Evolutionary conservation across 2,329 filamentous ascomycete species (phyloP), one percentile per base, ranked within the genome.

Genomic region (Eutypella sp.): DNA sequence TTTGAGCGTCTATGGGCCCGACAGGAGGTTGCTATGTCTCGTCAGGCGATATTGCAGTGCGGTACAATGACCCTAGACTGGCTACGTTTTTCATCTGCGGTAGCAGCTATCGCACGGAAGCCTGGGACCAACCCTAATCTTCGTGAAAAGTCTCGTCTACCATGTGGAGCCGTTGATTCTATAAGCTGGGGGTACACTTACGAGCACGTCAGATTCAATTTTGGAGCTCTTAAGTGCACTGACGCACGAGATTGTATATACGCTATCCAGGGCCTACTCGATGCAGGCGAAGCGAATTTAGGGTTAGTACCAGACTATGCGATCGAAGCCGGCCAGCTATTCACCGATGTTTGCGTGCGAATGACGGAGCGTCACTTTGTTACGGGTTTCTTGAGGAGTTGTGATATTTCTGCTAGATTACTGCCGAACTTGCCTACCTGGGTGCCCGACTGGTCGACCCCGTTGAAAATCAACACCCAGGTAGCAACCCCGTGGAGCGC

Each of bases 121-220:
- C 10, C 2, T 9, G n/a, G n/a, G n/a, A n/a, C n/a, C n/a, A n/a
- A n/a, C n/a, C n/a, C n/a, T n/a, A n/a, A n/a, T n/a, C n/a, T n/a
- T n/a, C n/a, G n/a, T n/a, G n/a, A n/a, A n/a, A n/a, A n/a, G n/a
- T 2, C 1, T 9, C 1, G 15, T 6, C 1, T 8, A 33, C 1
- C 31, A 3, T 6, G 15, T 8, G 18, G 15, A 3, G 15, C 5
- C 8, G 13, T 9, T 4, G 5, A 15, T 8, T 24, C 5, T 2
- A 2, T 24, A 0, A 1, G 11, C 0, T 0, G 2, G 34, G 34
- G 18, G 2, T 37, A 13, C 11, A 11, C 2, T 4, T 20, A 37
- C 16, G 6, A 3, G 1, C 2, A 1, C 15, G 4, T 39, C 2
- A 39, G 36, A 5, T 10, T 1, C 7, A 0, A 24, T 3, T 24